Evolutionary conservation across 2,329 filamentous ascomycete genomes (phyloP).

Genomic region (Cladophialophora carrionii): DNA sequence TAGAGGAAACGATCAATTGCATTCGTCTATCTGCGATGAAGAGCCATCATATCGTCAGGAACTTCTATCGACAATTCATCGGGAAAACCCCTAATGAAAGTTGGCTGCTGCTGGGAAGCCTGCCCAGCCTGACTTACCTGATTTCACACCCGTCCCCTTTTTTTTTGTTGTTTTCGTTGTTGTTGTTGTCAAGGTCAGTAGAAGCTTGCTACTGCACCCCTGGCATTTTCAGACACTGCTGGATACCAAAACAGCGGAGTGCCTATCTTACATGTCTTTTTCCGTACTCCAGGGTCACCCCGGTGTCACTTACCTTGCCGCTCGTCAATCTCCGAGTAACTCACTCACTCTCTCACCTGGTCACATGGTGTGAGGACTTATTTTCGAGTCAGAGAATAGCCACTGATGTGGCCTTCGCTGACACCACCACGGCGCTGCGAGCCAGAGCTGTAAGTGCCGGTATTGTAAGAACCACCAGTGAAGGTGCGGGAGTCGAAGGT

Average conservation of each 20-base stretch:
- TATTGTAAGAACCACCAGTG: neutral
- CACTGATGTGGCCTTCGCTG: neutral
- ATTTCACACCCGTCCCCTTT: neutral
- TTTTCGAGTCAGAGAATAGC: neutral
- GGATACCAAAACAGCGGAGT: neutral
- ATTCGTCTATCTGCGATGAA: neutral
- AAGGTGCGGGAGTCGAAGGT: neutral
- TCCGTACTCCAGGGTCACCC: neutral
- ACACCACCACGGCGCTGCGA: neutral
- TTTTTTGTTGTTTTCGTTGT: neutral
- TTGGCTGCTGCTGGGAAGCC: neutral
- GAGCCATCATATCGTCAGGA: neutral
- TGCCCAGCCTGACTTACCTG: neutral
- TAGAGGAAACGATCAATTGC: neutral
- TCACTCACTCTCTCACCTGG: neutral
- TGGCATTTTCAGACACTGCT: neutral
- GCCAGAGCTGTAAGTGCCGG: neutral
- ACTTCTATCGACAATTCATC: neutral
- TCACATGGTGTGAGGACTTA: neutral
- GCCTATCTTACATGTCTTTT: neutral
- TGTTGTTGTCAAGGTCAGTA: neutral
- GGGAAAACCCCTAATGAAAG: constrained; percentile 1
- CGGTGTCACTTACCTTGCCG: neutral
- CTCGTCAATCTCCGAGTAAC: neutral
- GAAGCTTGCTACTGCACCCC: neutral